Conservation (phyloP, 2,329 filamentous ascomycete genomes). For the Fusarium sp. region DNA sequence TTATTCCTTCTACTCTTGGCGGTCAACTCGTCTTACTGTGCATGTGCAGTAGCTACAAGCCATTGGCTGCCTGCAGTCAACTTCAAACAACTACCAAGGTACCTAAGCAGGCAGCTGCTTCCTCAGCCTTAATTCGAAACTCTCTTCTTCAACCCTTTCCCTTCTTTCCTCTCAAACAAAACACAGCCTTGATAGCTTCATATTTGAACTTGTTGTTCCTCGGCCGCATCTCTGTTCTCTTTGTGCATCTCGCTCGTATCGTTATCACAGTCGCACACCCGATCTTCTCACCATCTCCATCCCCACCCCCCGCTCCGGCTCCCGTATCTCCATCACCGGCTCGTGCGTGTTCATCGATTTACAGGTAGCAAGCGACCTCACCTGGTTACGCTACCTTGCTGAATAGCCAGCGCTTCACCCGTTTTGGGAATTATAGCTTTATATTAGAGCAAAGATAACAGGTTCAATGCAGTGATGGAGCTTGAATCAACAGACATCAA, state of each 20-base stretch:
- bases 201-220: neutral
- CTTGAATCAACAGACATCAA: conserved; percentile 43
- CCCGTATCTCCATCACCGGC: conserved; percentile 23
- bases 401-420: conserved; percentile 18
- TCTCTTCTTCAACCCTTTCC: conserved; percentile 9
- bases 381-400: conserved; percentile 21
- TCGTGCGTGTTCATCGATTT: conserved; percentile 12
- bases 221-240: neutral
- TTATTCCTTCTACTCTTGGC: neutral
- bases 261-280: conserved; percentile 17
- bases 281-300: conserved; percentile 17
- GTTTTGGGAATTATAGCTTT: conserved; percentile 32
- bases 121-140: conserved; percentile 36
- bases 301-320: conserved; percentile 40
- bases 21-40: conserved; percentile 23
- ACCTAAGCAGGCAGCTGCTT: conserved; percentile 33
- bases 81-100: conserved; percentile 32
- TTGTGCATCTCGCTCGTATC: neutral
- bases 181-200: conserved; percentile 11
- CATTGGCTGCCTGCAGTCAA: conserved; percentile 44
- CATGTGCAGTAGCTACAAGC: conserved; percentile 25
- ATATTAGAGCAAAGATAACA: conserved; percentile 37
- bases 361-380: conserved; percentile 2
- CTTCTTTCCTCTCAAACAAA: neutral
- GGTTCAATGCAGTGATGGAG: conserved; percentile 41